phyloP scores from a whole-genome alignment of 2,329 filamentous ascomycete genomes.

The Penicillium crustosum region DNA sequence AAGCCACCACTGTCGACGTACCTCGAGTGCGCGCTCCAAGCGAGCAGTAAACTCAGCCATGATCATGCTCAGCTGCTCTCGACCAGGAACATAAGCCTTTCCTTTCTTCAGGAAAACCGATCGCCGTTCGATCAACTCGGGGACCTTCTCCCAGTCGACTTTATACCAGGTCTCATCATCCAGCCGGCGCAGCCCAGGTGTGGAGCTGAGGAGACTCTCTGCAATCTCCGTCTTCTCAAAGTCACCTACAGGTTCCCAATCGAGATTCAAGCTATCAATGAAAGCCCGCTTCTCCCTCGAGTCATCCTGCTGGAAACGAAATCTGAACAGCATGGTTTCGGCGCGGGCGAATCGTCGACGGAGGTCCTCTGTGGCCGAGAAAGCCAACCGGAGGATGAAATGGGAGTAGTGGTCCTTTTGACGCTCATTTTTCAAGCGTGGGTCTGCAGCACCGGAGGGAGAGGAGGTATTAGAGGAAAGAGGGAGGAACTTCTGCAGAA shows the following conservation, averaged over 20 bases:
- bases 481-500: conserved; percentile 83
- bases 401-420: conserved; percentile 98
- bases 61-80: conserved; percentile 86
- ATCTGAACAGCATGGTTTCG: conserved; percentile 83
- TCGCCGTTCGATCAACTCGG: conserved; percentile 80
- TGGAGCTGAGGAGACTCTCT: conserved; percentile 61
- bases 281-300: conserved; percentile 71
- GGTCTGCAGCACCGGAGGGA: conserved; percentile 50
- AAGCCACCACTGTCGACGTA: conserved; percentile 41
- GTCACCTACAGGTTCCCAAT: conserved; percentile 79
- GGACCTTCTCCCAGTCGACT: conserved; percentile 91
- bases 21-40: conserved; percentile 80
- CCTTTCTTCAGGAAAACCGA: conserved; percentile 74
- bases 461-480: conserved; percentile 72
- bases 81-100: conserved; percentile 85
- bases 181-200: conserved; percentile 47
- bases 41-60: conserved; percentile 78
- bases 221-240: conserved; percentile 72
- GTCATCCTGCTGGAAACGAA: conserved; percentile 78
- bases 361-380: conserved; percentile 86
- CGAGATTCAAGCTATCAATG: conserved; percentile 71
- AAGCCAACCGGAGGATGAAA: conserved; percentile 92
- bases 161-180: conserved; percentile 94
- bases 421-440: conserved; percentile 65
- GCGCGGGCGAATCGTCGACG: conserved; percentile 80